Evolutionary conservation across 805 yeast species (phyloP).

Genomic region (Candida nanaspora): DNA sequence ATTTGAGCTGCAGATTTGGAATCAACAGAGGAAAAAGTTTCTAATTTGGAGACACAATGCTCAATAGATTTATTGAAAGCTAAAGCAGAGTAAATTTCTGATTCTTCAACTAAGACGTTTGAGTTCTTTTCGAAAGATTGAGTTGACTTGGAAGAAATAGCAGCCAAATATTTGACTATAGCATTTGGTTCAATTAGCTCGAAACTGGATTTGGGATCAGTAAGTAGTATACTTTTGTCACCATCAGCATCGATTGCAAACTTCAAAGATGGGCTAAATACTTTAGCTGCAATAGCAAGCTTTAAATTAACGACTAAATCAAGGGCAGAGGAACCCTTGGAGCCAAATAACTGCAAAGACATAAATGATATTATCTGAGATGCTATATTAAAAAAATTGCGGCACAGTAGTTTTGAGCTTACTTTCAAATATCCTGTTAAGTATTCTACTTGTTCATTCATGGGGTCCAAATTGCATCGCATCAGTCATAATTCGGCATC

Average conservation of each 20-base stretch:
- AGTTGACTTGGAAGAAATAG: conserved; percentile 8
- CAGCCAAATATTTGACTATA: conserved; percentile 54
- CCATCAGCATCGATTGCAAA: conserved; percentile 17
- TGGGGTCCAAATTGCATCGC: no score
- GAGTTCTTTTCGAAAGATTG: conserved; percentile 15
- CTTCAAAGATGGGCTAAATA: conserved; percentile 21
- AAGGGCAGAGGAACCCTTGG: conserved; percentile 19
- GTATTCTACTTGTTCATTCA: no score
- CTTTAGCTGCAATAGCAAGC: conserved; percentile 33
- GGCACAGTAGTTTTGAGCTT: no score
- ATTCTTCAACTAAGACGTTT: conserved; percentile 29
- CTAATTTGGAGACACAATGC: conserved; percentile 2
- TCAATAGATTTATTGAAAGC: conserved; percentile 26
- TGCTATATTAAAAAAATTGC: background rate
- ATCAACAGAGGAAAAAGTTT: conserved; percentile 18
- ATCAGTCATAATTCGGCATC: no score
- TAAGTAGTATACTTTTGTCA: conserved; percentile 13
- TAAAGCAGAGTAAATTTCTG: conserved; percentile 32
- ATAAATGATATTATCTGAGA: conserved; percentile 3
- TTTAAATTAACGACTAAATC: conserved; percentile 36
- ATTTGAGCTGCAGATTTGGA: conserved; percentile 43
- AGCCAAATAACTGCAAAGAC: conserved; percentile 25
- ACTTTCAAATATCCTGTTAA: no score
- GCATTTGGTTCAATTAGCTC: conserved; percentile 62
- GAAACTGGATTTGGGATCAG: conserved; percentile 32